Evolutionary conservation across 192 early-diverging fungal species (phyloP), one percentile per base, ranked within the genome.

Genomic region (Entomortierella chlamydospora): DNA sequence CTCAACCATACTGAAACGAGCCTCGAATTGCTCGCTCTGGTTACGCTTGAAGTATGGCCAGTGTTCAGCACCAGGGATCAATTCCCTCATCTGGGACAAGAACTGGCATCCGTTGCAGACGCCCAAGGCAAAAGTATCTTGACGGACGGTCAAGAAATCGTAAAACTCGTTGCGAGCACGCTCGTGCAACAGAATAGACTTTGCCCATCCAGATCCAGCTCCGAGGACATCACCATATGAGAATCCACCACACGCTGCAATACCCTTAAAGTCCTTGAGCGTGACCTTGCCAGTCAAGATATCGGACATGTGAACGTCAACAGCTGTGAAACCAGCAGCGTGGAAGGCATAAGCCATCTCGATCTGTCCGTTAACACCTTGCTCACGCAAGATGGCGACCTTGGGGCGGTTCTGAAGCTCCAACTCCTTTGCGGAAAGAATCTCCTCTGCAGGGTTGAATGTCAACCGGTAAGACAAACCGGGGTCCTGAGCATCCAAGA

Each of bases 51-150:
- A 98, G 65, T 87, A 72, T 10, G 98, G 98, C 98, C 98, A 99
- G 58, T 84, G 66, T 23, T 90, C 85, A 0, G 96, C 87, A 64
- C 94, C 95, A 29, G 96, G 95, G 61, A 99, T 96, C 68, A 98
- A 70, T 37, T 91, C 91, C 11, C 89, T 83, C 72, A 99, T 87
- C 55, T 93, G 92, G 13, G 92, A 88, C 50, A 99, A 76, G 93
- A 99, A 97, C 82, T 99, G 97, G 82, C 97, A 99, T 54, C 98
- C 98, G 81, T 99, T 99, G 87, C 98, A 99, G 51, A 99, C 93
- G 52, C 97, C 98, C 52, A 99, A 80, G 9, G 94, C 89, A 84
- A 99, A 99, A 13, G 98, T 99, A 71, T 98, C 92, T 22, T 86
- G 49, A 22, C 97, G 90, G 26, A 77, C 67, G n/a, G 74, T 74